These are phyloP conservation scores for Geotrichum bryndzae DNA, from an alignment of 1,139 yeast genomes.

Conservation along the genomic window DNA sequence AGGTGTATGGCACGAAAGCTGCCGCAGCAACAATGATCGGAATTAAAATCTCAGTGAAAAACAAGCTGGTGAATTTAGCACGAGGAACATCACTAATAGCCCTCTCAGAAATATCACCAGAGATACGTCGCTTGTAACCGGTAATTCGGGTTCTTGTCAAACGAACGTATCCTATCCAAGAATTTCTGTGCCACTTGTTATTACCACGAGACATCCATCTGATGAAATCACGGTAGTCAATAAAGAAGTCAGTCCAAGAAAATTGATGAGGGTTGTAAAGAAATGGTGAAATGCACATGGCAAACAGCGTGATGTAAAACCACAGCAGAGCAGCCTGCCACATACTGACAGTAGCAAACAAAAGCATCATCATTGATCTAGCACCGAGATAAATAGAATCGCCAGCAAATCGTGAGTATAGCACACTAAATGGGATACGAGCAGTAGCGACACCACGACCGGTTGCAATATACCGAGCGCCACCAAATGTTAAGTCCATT, in stretches of 20 bases:
- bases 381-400: slow-evolving; percentile 96
- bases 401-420: slow-evolving; percentile 94
- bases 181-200: slow-evolving; percentile 97
- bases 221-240: slow-evolving; percentile 95
- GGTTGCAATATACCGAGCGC: slow-evolving; percentile 97
- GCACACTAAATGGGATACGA: slow-evolving; percentile 91
- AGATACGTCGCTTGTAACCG: slow-evolving; percentile 90
- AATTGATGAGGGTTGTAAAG: slow-evolving; percentile 97
- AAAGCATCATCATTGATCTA: slow-evolving; percentile 77
- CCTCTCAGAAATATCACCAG: slow-evolving; percentile 85
- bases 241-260: slow-evolving; percentile 97
- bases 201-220: slow-evolving; percentile 99
- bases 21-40: slow-evolving; percentile 83
- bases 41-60: slow-evolving; percentile 83
- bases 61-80: slow-evolving; percentile 83
- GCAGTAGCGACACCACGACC: slow-evolving; percentile 99
- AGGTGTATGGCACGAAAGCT: slow-evolving; percentile 84
- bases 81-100: slow-evolving; percentile 91
- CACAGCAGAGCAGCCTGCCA: slow-evolving; percentile 97
- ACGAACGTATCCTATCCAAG: slow-evolving; percentile 98
- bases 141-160: slow-evolving; percentile 94
- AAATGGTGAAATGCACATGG: slow-evolving; percentile 90
- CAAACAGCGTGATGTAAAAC: slow-evolving; percentile 95
- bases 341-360: slow-evolving; percentile 86
- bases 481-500: slow-evolving; percentile 94